phyloP scores from a whole-genome alignment of 208 protist genomes.

The Leishmania amazonensis region DNA sequence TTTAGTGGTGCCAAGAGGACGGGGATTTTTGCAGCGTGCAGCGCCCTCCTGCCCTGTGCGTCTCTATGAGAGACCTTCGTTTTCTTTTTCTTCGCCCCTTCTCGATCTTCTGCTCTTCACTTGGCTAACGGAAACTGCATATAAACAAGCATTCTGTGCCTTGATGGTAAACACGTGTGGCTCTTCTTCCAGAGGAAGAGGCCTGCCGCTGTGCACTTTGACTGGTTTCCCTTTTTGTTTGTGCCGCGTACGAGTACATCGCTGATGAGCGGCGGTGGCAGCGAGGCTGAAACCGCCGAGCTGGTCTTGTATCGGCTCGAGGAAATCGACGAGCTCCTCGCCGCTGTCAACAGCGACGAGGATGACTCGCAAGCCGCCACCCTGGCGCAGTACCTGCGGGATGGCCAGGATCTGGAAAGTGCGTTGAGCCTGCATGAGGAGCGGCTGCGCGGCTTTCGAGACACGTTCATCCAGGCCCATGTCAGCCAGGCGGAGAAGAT shows the following conservation, averaged over 20 bases:
- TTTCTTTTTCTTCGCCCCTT: neutral
- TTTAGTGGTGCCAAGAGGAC: neutral
- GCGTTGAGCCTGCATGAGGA: constrained; percentile 56
- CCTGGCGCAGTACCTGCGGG: constrained; percentile 62
- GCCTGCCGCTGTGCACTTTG: neutral
- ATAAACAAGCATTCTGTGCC: neutral
- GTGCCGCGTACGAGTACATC: neutral
- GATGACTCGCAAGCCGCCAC: constrained; percentile 30
- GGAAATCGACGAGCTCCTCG: constrained; percentile 79
- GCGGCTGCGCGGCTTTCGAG: constrained; percentile 61
- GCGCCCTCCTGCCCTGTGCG: neutral
- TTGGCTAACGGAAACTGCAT: neutral
- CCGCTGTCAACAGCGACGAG: constrained; percentile 43
- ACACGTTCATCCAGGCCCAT: constrained; percentile 70
- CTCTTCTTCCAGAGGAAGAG: neutral
- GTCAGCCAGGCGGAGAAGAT: constrained; percentile 59
- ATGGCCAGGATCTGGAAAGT: constrained; percentile 43
- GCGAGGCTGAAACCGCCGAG: constrained; percentile 46
- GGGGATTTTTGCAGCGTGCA: neutral
- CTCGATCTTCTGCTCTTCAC: neutral
- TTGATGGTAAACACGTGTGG: neutral
- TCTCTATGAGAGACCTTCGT: neutral
- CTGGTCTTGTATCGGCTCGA: constrained; percentile 50
- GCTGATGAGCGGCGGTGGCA: constrained; percentile 13
- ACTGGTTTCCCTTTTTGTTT: neutral